These are phyloP conservation scores for Penicillium expansum DNA, from an alignment of 2,329 filamentous ascomycete species.

Conservation along the genomic window DNA sequence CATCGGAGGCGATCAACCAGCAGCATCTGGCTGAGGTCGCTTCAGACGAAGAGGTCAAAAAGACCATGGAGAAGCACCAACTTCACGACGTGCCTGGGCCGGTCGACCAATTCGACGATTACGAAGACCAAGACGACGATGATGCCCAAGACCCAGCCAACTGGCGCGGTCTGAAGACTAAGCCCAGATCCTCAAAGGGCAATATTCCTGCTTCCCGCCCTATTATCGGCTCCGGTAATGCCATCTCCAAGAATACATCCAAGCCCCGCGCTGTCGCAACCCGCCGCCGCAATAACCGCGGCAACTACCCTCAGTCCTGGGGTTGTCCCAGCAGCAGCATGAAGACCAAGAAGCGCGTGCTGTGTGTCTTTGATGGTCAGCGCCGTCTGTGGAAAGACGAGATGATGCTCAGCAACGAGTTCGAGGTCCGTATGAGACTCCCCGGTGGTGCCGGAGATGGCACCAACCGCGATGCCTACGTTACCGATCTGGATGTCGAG, in stretches of 20 bases:
- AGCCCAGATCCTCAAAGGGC: slow-evolving; percentile 49
- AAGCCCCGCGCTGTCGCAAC: slow-evolving; percentile 59
- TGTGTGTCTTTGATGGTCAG: slow-evolving; percentile 86
- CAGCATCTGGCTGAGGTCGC: slow-evolving; percentile 58
- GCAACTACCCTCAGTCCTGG: slow-evolving; percentile 92
- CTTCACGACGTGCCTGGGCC: slow-evolving; percentile 50
- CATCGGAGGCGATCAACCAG: slow-evolving; percentile 57
- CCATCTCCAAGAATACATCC: slow-evolving; percentile 41
- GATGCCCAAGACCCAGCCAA: slow-evolving; percentile 50
- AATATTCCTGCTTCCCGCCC: slow-evolving; percentile 51
- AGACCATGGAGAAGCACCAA: slow-evolving; percentile 58
- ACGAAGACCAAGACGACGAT: slow-evolving; percentile 56
- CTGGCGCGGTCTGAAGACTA: slow-evolving; percentile 48
- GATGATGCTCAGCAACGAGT: slow-evolving; percentile 95
- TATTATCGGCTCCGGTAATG: slow-evolving; percentile 49
- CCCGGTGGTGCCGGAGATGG: slow-evolving; percentile 73
- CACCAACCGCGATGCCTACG: slow-evolving; percentile 76
- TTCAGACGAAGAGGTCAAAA: slow-evolving; percentile 55
- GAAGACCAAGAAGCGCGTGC: slow-evolving; percentile 96
- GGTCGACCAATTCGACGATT: slow-evolving; percentile 50
- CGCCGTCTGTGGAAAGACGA: slow-evolving; percentile 94
- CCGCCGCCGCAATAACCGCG: slow-evolving; percentile 82
- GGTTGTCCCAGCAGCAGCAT: slow-evolving; percentile 89
- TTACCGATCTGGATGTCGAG: slow-evolving; percentile 90
- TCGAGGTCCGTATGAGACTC: slow-evolving; percentile 84